Evolutionary conservation across 306 rosid genomes (phyloP), one percentile per base, ranked within the genome.

Genomic region (Prunus mira): DNA sequence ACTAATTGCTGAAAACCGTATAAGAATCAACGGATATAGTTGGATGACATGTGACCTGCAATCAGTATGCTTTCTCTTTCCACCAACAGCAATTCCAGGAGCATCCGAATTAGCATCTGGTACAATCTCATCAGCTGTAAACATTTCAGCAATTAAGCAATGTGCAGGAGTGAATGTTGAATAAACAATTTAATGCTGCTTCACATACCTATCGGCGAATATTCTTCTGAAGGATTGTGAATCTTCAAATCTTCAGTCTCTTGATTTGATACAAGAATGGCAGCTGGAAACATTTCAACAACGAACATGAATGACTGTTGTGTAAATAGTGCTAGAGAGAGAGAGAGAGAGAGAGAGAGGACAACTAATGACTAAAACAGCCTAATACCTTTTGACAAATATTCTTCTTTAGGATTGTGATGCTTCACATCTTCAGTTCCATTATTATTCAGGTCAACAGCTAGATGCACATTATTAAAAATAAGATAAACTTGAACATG

Each of bases 41-140:
- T 77, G 80, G 86, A 71, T 73, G 70, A 80, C 78, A 74, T 46
- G 75, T 72, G 69, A 95, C 99, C 99, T 82, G 89, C 69, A 63
- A 83, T 84, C 85, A 54, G 67, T 73, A 72, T 38, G 87, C 81
- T 88, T 90, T 84, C 97, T 92, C 91, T 95, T 95, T 80, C 72
- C 78, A 73, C 88, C 91, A 73, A 88, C 88, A 76, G 51, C 52
- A 30, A 64, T 79, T 72, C 74, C 79, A 22, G 79, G 69, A 61
- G 79, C 86, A 79, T 84, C 88, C 71, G 79, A 75, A 63, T 34
- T 55, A 78, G 84, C 84, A 82, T 79, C 84, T 13, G 46, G 79
- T 82, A 80, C 83, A 38, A 72, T 74, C 75, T 85, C 78, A 55
- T 85, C 88, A 69, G 86, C 98, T 90, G 91, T 69, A 74, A 86